These are phyloP conservation scores for Tulasnella sp. DNA, from an alignment of 768 basidiomycete genomes.

Conservation along the genomic window DNA sequence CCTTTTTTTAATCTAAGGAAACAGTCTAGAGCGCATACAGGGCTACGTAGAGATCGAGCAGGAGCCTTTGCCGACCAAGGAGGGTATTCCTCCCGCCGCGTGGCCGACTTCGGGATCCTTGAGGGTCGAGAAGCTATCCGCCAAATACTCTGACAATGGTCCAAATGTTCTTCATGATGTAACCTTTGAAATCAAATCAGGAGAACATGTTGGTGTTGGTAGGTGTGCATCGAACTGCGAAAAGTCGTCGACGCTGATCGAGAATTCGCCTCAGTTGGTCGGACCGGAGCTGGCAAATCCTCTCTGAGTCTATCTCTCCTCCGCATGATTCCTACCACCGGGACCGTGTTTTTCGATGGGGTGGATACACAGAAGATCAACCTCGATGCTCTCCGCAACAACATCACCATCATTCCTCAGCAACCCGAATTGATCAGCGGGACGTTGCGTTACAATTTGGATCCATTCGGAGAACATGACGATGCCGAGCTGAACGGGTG, in stretches of 20 bases:
- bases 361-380: too few relatives aligned
- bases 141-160: slow-evolving; percentile 51
- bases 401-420: too few relatives aligned
- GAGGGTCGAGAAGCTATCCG: slow-evolving; percentile 51
- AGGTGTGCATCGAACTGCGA: background rate
- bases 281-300: slow-evolving; percentile 58
- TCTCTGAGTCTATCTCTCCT: slow-evolving; percentile 54
- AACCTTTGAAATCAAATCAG: slow-evolving; percentile 53
- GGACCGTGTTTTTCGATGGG: slow-evolving; percentile 51
- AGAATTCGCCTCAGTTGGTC: slow-evolving; percentile 45
- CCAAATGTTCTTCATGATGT: slow-evolving; percentile 62
- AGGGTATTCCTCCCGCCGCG: slow-evolving; percentile 56
- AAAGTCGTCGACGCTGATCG: background rate
- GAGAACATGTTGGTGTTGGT: slow-evolving; percentile 60
- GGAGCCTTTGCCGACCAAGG: slow-evolving; percentile 45
- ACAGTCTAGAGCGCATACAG: slow-evolving; percentile 50
- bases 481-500: too few relatives aligned
- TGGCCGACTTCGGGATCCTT: slow-evolving; percentile 60
- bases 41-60: slow-evolving; percentile 58
- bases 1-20: too few relatives aligned
- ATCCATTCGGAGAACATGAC: too few relatives aligned
- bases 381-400: too few relatives aligned
- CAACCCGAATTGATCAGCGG: too few relatives aligned
- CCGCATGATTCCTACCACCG: slow-evolving; percentile 56
- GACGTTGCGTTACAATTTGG: too few relatives aligned